Evolutionary conservation across 306 rosid species (phyloP), one percentile per base, ranked within the genome.

Genomic region (Prunus persica): DNA sequence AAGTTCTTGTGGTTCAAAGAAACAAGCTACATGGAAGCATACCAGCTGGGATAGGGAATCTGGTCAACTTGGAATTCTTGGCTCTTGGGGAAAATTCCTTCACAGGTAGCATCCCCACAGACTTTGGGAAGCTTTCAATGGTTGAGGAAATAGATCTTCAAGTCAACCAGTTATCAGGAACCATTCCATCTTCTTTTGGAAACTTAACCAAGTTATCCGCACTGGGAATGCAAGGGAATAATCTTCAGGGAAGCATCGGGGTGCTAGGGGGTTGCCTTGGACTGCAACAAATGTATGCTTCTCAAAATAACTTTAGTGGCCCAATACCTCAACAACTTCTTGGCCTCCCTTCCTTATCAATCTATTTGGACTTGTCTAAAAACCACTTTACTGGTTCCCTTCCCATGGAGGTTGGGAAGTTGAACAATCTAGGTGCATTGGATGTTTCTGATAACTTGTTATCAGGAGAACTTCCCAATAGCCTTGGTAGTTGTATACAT

Each of bases 381-480:
- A 68, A 68, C 58, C 41, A 69, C 7, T 46, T 68, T 3, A 46
- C 24, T 1, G 73, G 73, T 47, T 68, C 41, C 28, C 43, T 69
- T 24, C 58, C 58, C 13, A 49, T 69, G 73, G 73, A 69, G 9
- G 9, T 69, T 16, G 58, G 43, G 27, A 49, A 47, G 10, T 51
- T 69, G 25, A 47, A 51, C 9, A 50, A 12, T 47, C 38, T 69
- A 18, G 50, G 22, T 25, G 1, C 9, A 1, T 27, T 69, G 14
- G 73, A 69, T 38, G 9, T 47, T 25, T 69, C 72, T 8, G 13
- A 68, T 47, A 68, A 68, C 58, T 47, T 3, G 73, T 68, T 68
- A 8, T 47, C 58, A 4, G 43, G 73, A 8, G 57, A 22, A 27
- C n/a, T 68, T 68, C 73, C 58, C 7, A 15, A 13, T 27, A 25